These are phyloP conservation scores for Hordeum vulgare DNA, from an alignment of 176 grass and related monocot genomes.

Conservation along the genomic window MorexV3_pseudomolecules_assembly NC_058524.1:474725860-474726359, in stretches of 20 bases:
- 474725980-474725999: slow-evolving; percentile 49
- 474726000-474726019: slow-evolving; percentile 86
- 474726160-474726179: neutral
- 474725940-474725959: slow-evolving; percentile 68
- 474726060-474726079: slow-evolving; percentile 24
- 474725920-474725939: neutral
- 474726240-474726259: neutral
- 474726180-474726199: neutral
- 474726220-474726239: neutral
- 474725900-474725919: slow-evolving; percentile 10
- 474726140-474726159: neutral
- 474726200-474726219: neutral
- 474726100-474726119: neutral
- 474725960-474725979: slow-evolving; percentile 28
- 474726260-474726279: neutral
- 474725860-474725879: neutral
- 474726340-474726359: neutral
- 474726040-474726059: slow-evolving; percentile 81
- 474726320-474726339: neutral
- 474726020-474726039: slow-evolving; percentile 86
- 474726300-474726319: neutral
- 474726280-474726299: neutral
- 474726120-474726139: neutral
- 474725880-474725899: neutral
- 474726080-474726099: slow-evolving; percentile 17